Percentiles rank a stretch among this genome's conserved stretches.
Evolutionary conservation across 2,329 filamentous ascomycete species (phyloP).

Genomic region (Penicillium freii): DNA sequence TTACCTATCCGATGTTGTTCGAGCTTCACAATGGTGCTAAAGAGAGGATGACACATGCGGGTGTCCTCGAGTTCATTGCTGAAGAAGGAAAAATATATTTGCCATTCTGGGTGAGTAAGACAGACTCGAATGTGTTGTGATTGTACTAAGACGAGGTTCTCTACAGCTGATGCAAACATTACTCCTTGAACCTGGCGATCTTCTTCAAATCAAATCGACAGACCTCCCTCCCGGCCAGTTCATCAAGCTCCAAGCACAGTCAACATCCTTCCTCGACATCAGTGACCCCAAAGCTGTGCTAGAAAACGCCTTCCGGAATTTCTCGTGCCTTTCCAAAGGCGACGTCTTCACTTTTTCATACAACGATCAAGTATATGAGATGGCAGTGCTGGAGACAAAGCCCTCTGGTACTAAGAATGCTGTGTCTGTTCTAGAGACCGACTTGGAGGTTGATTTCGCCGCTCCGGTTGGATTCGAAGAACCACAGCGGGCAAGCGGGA

Average conservation of each 20-base stretch:
- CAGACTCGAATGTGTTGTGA: slow-evolving; percentile 2
- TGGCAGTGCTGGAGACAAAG: slow-evolving; percentile 91
- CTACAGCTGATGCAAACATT: slow-evolving; percentile 88
- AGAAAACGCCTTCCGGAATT: slow-evolving; percentile 94
- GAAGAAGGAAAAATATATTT: slow-evolving; percentile 96
- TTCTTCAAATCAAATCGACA: slow-evolving; percentile 92
- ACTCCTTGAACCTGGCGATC: slow-evolving; percentile 82
- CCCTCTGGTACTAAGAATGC: slow-evolving; percentile 78
- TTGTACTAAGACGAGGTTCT: slow-evolving; percentile 3
- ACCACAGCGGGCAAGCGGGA: slow-evolving; percentile 74
- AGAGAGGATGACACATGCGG: slow-evolving; percentile 80
- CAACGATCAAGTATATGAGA: slow-evolving; percentile 90
- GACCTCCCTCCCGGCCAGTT: slow-evolving; percentile 85
- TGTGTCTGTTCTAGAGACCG: slow-evolving; percentile 91
- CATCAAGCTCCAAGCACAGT: slow-evolving; percentile 96
- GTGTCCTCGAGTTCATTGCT: slow-evolving; percentile 94
- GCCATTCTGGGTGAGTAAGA: slow-evolving; percentile 75
- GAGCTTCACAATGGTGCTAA: slow-evolving; percentile 88
- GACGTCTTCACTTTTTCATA: slow-evolving; percentile 96
- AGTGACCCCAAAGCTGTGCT: slow-evolving; percentile 95
- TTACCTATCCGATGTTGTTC: slow-evolving; percentile 96
- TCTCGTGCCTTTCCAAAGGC: slow-evolving; percentile 86
- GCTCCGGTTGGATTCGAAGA: slow-evolving; percentile 92
- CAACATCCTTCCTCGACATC: slow-evolving; percentile 90
- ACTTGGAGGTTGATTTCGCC: slow-evolving; percentile 94